Evolutionary conservation across 1,284 basidiomycete species (phyloP), one percentile per base, ranked within the genome.

Genomic region (Sanghuangporus baumii): DNA sequence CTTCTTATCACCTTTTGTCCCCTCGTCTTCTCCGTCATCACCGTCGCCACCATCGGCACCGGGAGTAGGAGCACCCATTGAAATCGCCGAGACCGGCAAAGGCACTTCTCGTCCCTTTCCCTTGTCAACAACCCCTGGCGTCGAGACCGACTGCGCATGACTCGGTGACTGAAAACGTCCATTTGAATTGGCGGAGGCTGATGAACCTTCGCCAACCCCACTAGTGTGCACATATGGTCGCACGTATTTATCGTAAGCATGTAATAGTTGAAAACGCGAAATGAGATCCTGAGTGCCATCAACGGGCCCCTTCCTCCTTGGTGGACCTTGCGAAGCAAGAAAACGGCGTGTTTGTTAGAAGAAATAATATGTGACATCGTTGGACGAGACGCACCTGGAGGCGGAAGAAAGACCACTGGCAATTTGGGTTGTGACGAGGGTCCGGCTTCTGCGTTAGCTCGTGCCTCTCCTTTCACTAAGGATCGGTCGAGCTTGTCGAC

Each of bases 191-290:
- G 71, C 66, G 36, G 72, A 67, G 43, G 64, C 61, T 43, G 67
- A 63, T 41, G 69, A 68, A 23, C 67, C 59, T 8, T 70, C 65
- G 57, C 69, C 71, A 55, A 65, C 70, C 16, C 61, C 69, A 58
- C 67, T 54, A 34, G 59, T 56, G 70, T 72, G 55, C 70, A 72
- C 57, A 69, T 78, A 76, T 26, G 83, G 80, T 20, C 84, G 79
- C 55, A 91, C 89, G 71, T 91, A 87, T 69, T 85, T 88, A 76
- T 91, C 85, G 72, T 91, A 91, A 14, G 87, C 84, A 8, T 84
- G 70, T 55, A 85, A 78, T 40, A 91, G 82, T 55, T 81, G 75
- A 68, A 91, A 88, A 64, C 86, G 85, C 48, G 80, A 75, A 63
- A 91, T 77, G 59, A 91, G 83, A 73, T 91, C 89, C 67, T 91